phyloP scores from a whole-genome alignment of 306 rosid species.

The Leucaena leucocephala region DNA sequence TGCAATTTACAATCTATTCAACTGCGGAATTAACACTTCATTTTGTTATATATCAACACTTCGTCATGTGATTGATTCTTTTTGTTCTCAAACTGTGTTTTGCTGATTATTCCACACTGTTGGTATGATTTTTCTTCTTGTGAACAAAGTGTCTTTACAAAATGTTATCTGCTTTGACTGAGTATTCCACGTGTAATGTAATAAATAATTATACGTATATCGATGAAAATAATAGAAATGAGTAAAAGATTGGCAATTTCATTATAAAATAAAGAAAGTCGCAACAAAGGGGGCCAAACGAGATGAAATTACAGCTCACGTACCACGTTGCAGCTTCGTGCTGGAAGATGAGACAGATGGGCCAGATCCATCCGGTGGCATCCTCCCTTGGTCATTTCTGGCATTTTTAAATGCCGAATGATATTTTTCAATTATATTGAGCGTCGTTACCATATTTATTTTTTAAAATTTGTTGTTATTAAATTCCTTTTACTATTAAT shows the following conservation, averaged over 20 bases:
- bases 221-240: neutral
- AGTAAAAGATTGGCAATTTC: neutral
- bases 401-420: neutral
- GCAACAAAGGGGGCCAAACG: neutral
- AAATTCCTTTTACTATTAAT: neutral
- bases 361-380: neutral
- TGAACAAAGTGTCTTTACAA: neutral
- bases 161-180: neutral
- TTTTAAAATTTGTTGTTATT: too few relatives aligned
- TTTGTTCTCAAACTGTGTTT: too few relatives aligned
- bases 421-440: neutral
- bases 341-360: neutral
- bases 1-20: neutral
- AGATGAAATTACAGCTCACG: slow-evolving; percentile 7
- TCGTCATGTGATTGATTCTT: neutral
- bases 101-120: too few relatives aligned
- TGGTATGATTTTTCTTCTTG: neutral
- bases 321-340: neutral
- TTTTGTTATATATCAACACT: neutral
- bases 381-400: slow-evolving; percentile 1
- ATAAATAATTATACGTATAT: too few relatives aligned
- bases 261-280: neutral
- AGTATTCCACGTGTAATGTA: neutral
- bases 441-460: neutral
- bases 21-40: neutral